A percentile compares a stretch with the other conserved stretches of the same genome.
Evolutionary conservation across 2,329 filamentous ascomycete species (phyloP).

Genomic region (Pseudocercospora fuligena): DNA sequence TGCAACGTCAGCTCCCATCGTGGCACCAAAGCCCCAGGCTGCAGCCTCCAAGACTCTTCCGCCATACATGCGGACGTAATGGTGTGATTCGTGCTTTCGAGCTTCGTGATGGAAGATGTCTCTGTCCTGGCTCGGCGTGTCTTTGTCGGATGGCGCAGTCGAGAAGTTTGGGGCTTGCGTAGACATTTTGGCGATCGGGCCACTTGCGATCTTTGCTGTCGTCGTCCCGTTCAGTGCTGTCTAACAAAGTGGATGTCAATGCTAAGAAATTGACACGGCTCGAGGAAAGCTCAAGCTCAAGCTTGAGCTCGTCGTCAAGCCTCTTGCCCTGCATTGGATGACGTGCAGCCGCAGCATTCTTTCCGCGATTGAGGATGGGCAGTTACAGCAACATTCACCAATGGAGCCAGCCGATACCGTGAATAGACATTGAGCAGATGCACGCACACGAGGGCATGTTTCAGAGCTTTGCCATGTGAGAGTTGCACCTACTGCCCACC

Average conservation of each 20-base stretch:
- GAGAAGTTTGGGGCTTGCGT: constrained; percentile 26
- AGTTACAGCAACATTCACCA: neutral
- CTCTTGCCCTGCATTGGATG: neutral
- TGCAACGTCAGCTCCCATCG: constrained; percentile 37
- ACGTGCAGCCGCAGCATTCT: neutral
- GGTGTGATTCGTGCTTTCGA: constrained; percentile 36
- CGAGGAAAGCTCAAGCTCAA: neutral
- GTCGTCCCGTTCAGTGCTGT: neutral
- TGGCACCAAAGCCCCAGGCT: constrained; percentile 37
- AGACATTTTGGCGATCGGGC: constrained; percentile 27
- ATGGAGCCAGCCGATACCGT: neutral
- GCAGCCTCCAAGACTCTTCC: constrained; percentile 34
- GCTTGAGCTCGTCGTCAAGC: neutral
- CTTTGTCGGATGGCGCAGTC: constrained; percentile 33
- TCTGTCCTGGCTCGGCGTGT: constrained; percentile 36
- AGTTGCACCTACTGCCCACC: neutral
- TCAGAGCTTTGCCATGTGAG: neutral
- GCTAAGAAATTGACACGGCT: neutral
- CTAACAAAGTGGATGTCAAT: neutral
- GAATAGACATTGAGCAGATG: neutral
- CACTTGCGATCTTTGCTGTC: neutral
- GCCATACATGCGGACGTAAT: constrained; percentile 39
- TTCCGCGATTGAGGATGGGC: too few relatives aligned
- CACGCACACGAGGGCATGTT: neutral
- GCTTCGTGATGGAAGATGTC: constrained; percentile 36